Percentiles rank a stretch among this genome's conserved stretches.
These are phyloP conservation scores for Hapsidospora chrysogenum DNA, from an alignment of 495 filamentous ascomycete genomes.

Conservation along the genomic window DNA sequence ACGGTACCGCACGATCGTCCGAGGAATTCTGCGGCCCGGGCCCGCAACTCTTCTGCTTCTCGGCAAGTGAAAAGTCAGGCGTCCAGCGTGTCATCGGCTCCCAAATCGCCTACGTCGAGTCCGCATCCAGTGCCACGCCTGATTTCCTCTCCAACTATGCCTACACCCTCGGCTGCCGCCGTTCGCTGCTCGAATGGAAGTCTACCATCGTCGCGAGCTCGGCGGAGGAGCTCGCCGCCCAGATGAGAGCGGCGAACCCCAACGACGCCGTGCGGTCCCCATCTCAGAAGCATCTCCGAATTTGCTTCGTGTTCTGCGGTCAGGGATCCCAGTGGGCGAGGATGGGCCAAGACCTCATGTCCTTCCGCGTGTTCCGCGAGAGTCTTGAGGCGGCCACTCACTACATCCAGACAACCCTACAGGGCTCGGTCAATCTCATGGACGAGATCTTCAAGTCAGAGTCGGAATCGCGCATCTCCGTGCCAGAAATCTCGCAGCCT, in stretches of 20 bases:
- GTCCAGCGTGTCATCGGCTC: constrained; percentile 2
- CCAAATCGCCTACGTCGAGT: not conserved
- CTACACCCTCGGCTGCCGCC: constrained; percentile 4
- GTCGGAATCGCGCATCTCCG: constrained; percentile 9
- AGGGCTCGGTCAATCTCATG: constrained; percentile 10
- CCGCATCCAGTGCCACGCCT: not conserved
- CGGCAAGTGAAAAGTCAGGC: constrained; percentile 1
- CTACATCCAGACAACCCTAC: constrained; percentile 3
- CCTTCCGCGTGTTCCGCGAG: constrained; percentile 1
- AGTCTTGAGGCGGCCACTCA: constrained; percentile 5
- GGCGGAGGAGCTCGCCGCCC: not conserved
- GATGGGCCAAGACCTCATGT: constrained; percentile 24
- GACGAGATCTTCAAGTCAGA: constrained; percentile 9
- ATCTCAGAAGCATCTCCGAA: not conserved
- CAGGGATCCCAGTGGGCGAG: constrained; percentile 17
- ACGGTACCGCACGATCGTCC: not conserved
- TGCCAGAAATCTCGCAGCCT: constrained; percentile 19
- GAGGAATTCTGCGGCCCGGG: not conserved
- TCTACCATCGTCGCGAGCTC: constrained; percentile 2
- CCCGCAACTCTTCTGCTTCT: constrained; percentile 2
- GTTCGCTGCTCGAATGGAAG: constrained; percentile 3
- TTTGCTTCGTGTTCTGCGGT: constrained; percentile 7
- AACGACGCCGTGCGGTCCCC: not conserved
- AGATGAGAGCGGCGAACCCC: not conserved
- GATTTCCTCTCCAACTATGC: constrained; percentile 2